Evolutionary conservation across 768 basidiomycete genomes (phyloP).

Genomic region (Trametes cinnabarina): DNA sequence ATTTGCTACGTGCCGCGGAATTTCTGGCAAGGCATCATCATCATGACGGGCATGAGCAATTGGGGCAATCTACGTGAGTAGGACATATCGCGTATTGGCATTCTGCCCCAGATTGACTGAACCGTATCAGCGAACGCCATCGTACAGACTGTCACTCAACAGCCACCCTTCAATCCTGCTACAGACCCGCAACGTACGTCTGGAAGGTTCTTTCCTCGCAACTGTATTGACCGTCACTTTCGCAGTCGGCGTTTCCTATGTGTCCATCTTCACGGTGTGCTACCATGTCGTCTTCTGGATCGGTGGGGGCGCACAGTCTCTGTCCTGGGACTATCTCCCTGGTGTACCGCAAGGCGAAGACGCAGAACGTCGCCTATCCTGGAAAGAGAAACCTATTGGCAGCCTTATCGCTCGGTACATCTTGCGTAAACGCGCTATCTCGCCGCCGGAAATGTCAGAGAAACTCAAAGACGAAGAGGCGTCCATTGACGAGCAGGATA

Average conservation of each 20-base stretch:
- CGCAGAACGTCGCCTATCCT: slow-evolving; percentile 30
- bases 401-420: slow-evolving; percentile 24
- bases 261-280: slow-evolving; percentile 43
- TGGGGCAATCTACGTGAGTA: slow-evolving; percentile 48
- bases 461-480: slow-evolving; percentile 7
- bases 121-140: slow-evolving; percentile 41
- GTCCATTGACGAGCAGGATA: not conserved
- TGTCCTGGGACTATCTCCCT: slow-evolving; percentile 36
- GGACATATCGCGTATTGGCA: too few species aligned
- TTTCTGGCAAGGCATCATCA: slow-evolving; percentile 46
- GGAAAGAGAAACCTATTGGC: slow-evolving; percentile 36
- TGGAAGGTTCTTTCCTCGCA: not conserved
- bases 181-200: slow-evolving; percentile 39
- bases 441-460: not conserved
- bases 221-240: not conserved
- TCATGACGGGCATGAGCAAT: slow-evolving; percentile 41
- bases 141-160: slow-evolving; percentile 41
- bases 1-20: slow-evolving; percentile 48
- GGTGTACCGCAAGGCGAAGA: slow-evolving; percentile 34
- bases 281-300: slow-evolving; percentile 43
- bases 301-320: slow-evolving; percentile 31
- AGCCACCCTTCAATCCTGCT: slow-evolving; percentile 40
- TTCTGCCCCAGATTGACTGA: too few species aligned
- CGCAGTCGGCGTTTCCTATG: slow-evolving; percentile 32
- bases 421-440: slow-evolving; percentile 2